phyloP scores from a whole-genome alignment of 495 filamentous ascomycete genomes.

The Tuber borchii region DNA sequence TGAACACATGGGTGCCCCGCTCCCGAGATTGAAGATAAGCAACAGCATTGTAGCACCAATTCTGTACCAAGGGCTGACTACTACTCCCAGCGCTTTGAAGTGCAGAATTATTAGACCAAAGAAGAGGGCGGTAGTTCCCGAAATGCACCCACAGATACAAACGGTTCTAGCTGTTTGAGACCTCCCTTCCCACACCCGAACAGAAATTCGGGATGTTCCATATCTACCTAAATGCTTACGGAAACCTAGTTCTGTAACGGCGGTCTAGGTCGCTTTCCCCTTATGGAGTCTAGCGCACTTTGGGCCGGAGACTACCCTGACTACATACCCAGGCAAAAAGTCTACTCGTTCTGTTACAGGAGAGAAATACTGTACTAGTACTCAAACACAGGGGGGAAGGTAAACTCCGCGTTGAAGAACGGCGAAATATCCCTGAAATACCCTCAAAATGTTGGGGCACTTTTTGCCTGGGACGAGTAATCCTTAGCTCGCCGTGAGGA shows the following conservation, averaged over 20 bases:
- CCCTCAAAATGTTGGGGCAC: too few species aligned
- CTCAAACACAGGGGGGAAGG: too few species aligned
- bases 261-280: conserved; percentile 62
- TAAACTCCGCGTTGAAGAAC: too few species aligned
- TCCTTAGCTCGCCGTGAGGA: conserved; percentile 58
- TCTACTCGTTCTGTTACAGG: conserved; percentile 43
- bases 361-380: too few species aligned
- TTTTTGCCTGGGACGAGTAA: too few species aligned
- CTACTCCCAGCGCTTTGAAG: conserved; percentile 62
- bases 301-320: conserved; percentile 61
- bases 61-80: conserved; percentile 74
- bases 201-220: background rate
- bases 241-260: conserved; percentile 43
- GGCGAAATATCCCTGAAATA: too few species aligned
- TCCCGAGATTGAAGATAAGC: conserved; percentile 65
- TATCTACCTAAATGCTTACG: background rate
- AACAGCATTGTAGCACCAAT: conserved; percentile 64
- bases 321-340: conserved; percentile 56
- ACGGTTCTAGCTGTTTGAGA: background rate
- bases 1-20: conserved; percentile 69
- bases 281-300: conserved; percentile 56
- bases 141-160: conserved; percentile 45
- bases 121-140: conserved; percentile 65
- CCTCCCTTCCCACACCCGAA: background rate
- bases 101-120: conserved; percentile 57